A percentile compares a stretch with the other conserved stretches of the same genome.
phyloP scores from a whole-genome alignment of 2,329 filamentous ascomycete species.

The Microdochium paspali region DNA sequence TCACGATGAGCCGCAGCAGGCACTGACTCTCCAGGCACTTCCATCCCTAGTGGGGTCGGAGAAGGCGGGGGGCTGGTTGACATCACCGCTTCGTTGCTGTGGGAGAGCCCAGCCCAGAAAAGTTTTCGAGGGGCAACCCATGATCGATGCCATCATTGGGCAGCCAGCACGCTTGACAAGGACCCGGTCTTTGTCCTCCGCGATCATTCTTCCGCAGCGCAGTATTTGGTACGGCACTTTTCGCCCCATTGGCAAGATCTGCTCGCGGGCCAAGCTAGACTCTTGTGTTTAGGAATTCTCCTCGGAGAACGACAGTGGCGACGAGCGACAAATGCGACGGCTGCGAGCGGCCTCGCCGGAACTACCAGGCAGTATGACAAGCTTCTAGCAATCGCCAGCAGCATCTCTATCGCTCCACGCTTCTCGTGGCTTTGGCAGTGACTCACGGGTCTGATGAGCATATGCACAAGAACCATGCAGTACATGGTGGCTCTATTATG shows the following conservation, averaged over 20 bases:
- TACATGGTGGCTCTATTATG: too few relatives aligned
- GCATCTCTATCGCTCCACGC: too few relatives aligned
- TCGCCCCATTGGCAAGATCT: neutral
- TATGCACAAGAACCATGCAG: too few relatives aligned
- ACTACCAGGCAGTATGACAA: too few relatives aligned
- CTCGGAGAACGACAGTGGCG: neutral
- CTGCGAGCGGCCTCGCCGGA: too few relatives aligned
- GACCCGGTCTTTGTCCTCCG: neutral
- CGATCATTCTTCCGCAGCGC: neutral
- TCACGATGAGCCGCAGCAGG: neutral
- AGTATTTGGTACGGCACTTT: neutral
- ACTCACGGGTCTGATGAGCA: too few relatives aligned
- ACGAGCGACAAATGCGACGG: too few relatives aligned
- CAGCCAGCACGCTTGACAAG: neutral
- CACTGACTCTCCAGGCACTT: neutral
- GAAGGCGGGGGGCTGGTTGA: neutral
- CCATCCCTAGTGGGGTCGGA: neutral
- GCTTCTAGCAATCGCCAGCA: too few relatives aligned
- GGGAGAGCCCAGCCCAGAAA: neutral
- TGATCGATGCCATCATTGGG: neutral
- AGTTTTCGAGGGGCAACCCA: constrained; percentile 1
- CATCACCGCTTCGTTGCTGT: neutral
- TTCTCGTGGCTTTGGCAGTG: too few relatives aligned
- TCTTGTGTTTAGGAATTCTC: neutral
- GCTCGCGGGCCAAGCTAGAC: neutral